Conservation (phyloP, 2,329 filamentous ascomycete genomes). For the Hymenoscyphus infarciens region DNA sequence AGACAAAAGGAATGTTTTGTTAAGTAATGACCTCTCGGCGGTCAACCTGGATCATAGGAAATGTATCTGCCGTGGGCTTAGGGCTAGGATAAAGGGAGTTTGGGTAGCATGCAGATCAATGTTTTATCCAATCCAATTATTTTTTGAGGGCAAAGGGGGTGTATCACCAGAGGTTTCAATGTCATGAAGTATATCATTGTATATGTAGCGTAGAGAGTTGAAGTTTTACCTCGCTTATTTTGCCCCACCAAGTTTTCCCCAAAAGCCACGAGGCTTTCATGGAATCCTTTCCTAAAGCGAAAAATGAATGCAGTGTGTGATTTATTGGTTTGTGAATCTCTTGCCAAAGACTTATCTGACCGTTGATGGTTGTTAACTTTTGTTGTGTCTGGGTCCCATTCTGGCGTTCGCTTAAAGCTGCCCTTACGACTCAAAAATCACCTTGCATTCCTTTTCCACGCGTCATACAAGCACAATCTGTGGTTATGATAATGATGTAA, state of each 20-base stretch:
- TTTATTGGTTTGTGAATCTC: too few species aligned
- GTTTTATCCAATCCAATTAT: neutral
- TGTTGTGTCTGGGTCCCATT: neutral
- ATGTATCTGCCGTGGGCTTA: neutral
- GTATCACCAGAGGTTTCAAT: too few species aligned
- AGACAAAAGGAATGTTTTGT: neutral
- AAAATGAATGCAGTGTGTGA: neutral
- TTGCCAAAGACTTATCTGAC: neutral
- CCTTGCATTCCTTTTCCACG: neutral
- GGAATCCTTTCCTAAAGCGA: neutral
- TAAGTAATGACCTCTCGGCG: neutral
- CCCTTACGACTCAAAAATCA: neutral
- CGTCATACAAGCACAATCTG: too few species aligned
- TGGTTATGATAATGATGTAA: neutral
- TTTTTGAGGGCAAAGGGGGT: neutral
- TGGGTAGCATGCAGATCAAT: neutral
- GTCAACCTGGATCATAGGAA: neutral
- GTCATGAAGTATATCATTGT: neutral
- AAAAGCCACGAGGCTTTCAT: neutral
- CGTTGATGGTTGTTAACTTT: neutral
- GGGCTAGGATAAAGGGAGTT: neutral
- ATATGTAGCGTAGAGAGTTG: neutral
- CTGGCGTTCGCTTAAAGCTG: neutral
- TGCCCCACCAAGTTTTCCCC: neutral
- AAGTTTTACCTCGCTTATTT: neutral